phyloP scores from a whole-genome alignment of 176 grass and related monocot genomes.

The Phragmites australis region DNA sequence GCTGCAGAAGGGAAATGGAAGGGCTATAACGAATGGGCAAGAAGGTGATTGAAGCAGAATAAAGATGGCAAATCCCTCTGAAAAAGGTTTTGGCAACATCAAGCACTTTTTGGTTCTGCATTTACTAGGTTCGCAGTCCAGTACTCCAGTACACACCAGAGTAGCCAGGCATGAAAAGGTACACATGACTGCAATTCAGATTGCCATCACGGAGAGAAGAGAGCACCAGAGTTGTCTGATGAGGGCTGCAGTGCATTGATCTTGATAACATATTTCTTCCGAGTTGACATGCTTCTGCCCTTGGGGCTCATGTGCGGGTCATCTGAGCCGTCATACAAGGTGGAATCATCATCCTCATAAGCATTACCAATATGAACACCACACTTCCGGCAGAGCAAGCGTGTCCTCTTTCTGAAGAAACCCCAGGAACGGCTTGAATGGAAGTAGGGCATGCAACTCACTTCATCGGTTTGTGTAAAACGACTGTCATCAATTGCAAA shows the following conservation, averaged over 20 bases:
- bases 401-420: slow-evolving; percentile 49
- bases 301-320: slow-evolving; percentile 21
- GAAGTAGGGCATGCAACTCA: slow-evolving; percentile 66
- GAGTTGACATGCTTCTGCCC: background rate
- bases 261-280: slow-evolving; percentile 71
- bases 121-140: background rate
- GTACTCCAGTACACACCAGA: slow-evolving; percentile 3
- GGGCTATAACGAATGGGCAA: background rate
- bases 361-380: slow-evolving; percentile 46
- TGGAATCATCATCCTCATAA: slow-evolving; percentile 46
- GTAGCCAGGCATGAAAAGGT: background rate
- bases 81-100: background rate
- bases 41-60: background rate
- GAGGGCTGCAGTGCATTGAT: slow-evolving; percentile 64
- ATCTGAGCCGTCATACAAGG: slow-evolving; percentile 27
- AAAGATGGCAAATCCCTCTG: background rate
- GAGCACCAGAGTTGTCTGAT: slow-evolving; percentile 28
- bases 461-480: slow-evolving; percentile 57
- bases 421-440: slow-evolving; percentile 56
- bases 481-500: slow-evolving; percentile 50
- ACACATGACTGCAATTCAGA: background rate
- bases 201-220: slow-evolving; percentile 15
- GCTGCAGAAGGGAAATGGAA: background rate
- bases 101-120: background rate
- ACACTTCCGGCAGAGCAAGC: slow-evolving; percentile 66